These are phyloP conservation scores for Aspergillus fijiensis DNA, from an alignment of 2,329 filamentous ascomycete genomes.

Conservation along the genomic window DNA sequence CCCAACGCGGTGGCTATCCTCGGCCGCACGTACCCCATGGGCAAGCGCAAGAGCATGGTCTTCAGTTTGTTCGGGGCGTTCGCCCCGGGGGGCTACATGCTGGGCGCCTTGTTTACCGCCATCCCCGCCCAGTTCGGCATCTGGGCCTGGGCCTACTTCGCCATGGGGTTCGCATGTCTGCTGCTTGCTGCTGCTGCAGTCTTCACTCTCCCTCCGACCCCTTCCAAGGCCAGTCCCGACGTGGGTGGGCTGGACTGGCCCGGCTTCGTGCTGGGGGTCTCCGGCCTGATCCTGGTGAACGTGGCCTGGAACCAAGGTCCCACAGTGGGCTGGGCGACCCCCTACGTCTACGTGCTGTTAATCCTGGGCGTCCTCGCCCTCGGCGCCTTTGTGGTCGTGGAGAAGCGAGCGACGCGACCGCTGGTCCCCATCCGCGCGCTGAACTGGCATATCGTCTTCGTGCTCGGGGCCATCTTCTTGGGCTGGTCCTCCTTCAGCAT, in stretches of 20 bases:
- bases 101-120: constrained; percentile 42
- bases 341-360: constrained; percentile 57
- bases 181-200: too few species aligned
- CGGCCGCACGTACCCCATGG: constrained; percentile 56
- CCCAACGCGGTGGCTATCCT: constrained; percentile 66
- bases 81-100: constrained; percentile 46
- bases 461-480: constrained; percentile 38
- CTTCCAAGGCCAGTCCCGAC: too few species aligned
- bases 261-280: constrained; percentile 50
- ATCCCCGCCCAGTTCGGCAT: constrained; percentile 39
- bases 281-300: constrained; percentile 61
- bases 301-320: constrained; percentile 67
- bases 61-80: constrained; percentile 54
- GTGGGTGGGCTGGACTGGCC: constrained; percentile 33
- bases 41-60: constrained; percentile 58
- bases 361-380: constrained; percentile 58
- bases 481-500: constrained; percentile 44
- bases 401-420: constrained; percentile 24
- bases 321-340: constrained; percentile 56
- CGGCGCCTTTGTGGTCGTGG: constrained; percentile 54
- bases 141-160: constrained; percentile 56
- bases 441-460: constrained; percentile 29
- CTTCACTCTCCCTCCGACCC: too few species aligned
- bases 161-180: constrained; percentile 37
- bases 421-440: constrained; percentile 32